Percentiles rank a stretch among this genome's conserved stretches.
phyloP scores from a whole-genome alignment of 2,329 filamentous ascomycete genomes.

The Aspergillus hiratsukae region DNA sequence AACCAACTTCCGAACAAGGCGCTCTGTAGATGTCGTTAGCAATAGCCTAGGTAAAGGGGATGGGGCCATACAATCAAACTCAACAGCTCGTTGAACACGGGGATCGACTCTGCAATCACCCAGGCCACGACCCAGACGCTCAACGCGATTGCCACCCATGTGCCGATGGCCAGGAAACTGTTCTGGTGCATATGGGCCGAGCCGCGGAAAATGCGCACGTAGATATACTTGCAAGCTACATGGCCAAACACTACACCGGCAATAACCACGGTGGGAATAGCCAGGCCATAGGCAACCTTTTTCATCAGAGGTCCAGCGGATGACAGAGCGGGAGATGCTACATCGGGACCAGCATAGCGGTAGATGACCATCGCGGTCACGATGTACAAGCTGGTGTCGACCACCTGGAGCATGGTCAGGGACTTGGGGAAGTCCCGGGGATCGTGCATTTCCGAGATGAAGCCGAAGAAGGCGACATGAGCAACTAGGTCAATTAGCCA shows the following conservation, averaged over 20 bases:
- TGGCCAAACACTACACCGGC: slow-evolving; percentile 66
- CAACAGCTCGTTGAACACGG: slow-evolving; percentile 63
- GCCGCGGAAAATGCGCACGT: slow-evolving; percentile 58
- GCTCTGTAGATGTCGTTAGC: slow-evolving; percentile 27
- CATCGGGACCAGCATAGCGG: slow-evolving; percentile 57
- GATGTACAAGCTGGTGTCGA: slow-evolving; percentile 60
- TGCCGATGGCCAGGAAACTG: slow-evolving; percentile 47
- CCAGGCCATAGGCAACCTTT: slow-evolving; percentile 64
- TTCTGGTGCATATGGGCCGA: slow-evolving; percentile 50
- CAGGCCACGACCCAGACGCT: slow-evolving; percentile 57
- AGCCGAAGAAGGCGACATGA: slow-evolving; percentile 63
- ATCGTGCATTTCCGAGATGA: slow-evolving; percentile 60
- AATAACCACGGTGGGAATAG: slow-evolving; percentile 63
- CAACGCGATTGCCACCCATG: slow-evolving; percentile 56
- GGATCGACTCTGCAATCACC: slow-evolving; percentile 65
- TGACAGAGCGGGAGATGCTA: slow-evolving; percentile 62
- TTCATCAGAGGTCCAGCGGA: slow-evolving; percentile 54
- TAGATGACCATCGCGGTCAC: slow-evolving; percentile 65
- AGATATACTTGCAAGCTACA: slow-evolving; percentile 63
- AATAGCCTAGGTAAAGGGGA: background rate
- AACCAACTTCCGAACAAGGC: slow-evolving; percentile 65
- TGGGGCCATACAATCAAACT: slow-evolving; percentile 49
- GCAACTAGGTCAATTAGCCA: slow-evolving; percentile 34
- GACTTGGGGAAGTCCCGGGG: slow-evolving; percentile 59
- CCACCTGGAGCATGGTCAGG: slow-evolving; percentile 57